Evolutionary conservation across 176 grass and related monocot genomes (phyloP).

Genomic region (Eleusine indica): DNA sequence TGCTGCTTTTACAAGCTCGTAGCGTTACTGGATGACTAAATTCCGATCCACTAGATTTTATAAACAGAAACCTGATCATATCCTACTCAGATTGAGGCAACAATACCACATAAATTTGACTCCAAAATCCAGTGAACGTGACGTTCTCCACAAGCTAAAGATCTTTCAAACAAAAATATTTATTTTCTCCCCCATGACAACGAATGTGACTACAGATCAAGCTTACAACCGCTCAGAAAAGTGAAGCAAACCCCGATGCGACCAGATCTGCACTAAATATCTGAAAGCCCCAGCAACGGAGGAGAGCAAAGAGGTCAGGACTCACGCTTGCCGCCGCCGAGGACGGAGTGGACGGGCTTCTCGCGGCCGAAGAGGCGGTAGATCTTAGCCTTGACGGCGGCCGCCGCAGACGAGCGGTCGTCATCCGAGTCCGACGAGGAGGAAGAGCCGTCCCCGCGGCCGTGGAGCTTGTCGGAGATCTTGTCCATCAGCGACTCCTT

Average conservation of each 20-base stretch:
- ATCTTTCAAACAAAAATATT: neutral
- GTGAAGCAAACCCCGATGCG: neutral
- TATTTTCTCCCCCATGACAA: neutral
- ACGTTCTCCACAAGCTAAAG: neutral
- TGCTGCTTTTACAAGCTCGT: neutral
- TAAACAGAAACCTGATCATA: neutral
- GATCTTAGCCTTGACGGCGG: conserved; percentile 63
- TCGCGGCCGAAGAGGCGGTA: conserved; percentile 73
- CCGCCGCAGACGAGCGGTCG: conserved; percentile 30
- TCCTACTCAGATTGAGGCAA: neutral
- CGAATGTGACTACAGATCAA: neutral
- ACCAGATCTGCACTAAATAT: conserved; percentile 28
- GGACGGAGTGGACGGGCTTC: conserved; percentile 61
- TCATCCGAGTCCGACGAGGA: conserved; percentile 60
- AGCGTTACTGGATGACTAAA: neutral
- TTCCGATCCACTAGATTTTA: neutral
- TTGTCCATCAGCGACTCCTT: conserved; percentile 59
- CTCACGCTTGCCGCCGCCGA: conserved; percentile 67
- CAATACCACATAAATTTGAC: neutral
- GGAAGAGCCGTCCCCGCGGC: conserved; percentile 41
- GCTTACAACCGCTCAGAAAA: neutral
- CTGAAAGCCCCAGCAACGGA: neutral
- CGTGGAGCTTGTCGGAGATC: conserved; percentile 64
- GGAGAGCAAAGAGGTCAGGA: neutral
- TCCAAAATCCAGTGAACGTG: neutral